Conservation (phyloP, 441 rosid species). For the Gossypium schwendimanii region DNA sequence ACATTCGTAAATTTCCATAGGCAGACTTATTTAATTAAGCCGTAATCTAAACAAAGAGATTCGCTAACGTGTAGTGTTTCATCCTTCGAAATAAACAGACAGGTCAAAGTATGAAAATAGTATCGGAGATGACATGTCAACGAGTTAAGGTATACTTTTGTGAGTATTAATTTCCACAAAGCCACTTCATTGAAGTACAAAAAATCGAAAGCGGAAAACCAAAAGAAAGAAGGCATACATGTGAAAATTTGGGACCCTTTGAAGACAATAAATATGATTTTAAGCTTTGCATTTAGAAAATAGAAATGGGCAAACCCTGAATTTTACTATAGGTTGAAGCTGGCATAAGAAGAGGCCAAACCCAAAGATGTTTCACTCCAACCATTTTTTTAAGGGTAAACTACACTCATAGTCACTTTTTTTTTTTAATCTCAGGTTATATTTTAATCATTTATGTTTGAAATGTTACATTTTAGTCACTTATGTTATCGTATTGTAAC, state of each 20-base stretch:
- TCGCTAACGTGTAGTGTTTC: background rate
- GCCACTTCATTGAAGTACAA: too few relatives aligned
- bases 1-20: slow-evolving; percentile 6
- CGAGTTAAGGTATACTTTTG: background rate
- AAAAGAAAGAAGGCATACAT: background rate
- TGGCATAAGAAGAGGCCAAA: background rate
- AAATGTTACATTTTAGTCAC: too few relatives aligned
- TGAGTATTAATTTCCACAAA: too few relatives aligned
- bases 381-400: too few relatives aligned
- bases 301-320: background rate
- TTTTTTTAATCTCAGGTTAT: too few relatives aligned
- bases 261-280: background rate
- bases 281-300: background rate
- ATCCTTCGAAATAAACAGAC: background rate
- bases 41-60: background rate
- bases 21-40: background rate
- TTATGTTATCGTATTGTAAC: too few relatives aligned
- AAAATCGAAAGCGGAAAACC: too few relatives aligned
- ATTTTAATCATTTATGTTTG: too few relatives aligned
- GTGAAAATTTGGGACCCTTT: background rate
- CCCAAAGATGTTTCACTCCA: background rate
- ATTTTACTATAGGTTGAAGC: background rate
- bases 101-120: background rate
- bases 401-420: too few relatives aligned
- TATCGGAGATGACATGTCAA: slow-evolving; percentile 18